These are phyloP conservation scores for Lactarius akahatsu DNA, from an alignment of 768 basidiomycete genomes.

Conservation along the genomic window DNA sequence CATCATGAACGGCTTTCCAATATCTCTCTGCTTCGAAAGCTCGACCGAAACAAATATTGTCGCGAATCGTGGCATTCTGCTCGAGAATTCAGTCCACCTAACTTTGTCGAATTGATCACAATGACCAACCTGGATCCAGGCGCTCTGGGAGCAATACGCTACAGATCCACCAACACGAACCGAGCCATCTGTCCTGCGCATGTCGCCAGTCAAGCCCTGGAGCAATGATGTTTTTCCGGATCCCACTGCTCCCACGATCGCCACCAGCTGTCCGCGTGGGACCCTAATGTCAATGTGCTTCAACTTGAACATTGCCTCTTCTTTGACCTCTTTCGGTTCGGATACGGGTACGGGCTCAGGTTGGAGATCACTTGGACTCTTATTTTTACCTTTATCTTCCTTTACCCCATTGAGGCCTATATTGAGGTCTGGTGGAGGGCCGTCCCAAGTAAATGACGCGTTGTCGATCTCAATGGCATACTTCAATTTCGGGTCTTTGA, in stretches of 20 bases:
- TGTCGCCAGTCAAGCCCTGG: slow-evolving; percentile 79
- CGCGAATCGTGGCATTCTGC: slow-evolving; percentile 79
- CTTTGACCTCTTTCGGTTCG: slow-evolving; percentile 36
- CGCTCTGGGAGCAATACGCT: slow-evolving; percentile 83
- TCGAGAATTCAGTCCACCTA: neutral
- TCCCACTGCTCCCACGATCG: slow-evolving; percentile 80
- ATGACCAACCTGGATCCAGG: slow-evolving; percentile 77
- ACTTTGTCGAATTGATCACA: slow-evolving; percentile 14
- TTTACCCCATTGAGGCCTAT: slow-evolving; percentile 38
- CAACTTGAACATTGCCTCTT: slow-evolving; percentile 57
- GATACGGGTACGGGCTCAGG: slow-evolving; percentile 15
- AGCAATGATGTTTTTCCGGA: slow-evolving; percentile 68
- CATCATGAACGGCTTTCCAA: slow-evolving; percentile 74
- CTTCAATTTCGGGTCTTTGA: slow-evolving; percentile 53
- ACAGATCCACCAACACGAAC: slow-evolving; percentile 74
- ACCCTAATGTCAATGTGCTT: slow-evolving; percentile 63
- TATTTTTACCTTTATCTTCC: slow-evolving; percentile 29
- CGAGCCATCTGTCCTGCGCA: slow-evolving; percentile 66
- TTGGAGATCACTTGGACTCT: slow-evolving; percentile 6
- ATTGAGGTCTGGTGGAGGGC: slow-evolving; percentile 56
- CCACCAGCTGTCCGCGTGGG: slow-evolving; percentile 74
- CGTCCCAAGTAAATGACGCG: slow-evolving; percentile 87
- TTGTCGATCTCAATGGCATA: slow-evolving; percentile 64
- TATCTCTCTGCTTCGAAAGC: slow-evolving; percentile 80
- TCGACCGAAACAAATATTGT: slow-evolving; percentile 87